Evolutionary conservation across 306 rosid genomes (phyloP), one percentile per base, ranked within the genome.

Genomic region (Bauhinia variegata): DNA sequence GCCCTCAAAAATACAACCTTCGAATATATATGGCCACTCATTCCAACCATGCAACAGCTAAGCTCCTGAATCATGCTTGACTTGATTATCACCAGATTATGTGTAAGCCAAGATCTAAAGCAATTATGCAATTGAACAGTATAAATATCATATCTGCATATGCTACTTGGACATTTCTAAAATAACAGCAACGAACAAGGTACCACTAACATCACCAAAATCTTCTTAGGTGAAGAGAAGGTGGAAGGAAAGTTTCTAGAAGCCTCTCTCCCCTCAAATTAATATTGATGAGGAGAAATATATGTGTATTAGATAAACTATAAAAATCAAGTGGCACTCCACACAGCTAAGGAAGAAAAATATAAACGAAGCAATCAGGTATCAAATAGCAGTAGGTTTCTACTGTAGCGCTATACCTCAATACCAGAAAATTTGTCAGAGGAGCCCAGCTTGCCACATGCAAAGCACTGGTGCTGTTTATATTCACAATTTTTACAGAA

Each of bases 401-500:
- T 44, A 62, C 36, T 18, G 44, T n/a, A 9, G 49, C 71, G 62
- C 47, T 73, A 61, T 90, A 93, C 97, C 97, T 93, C 95, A 63
- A 96, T 87, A 61, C 82, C 86, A 0, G 79, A 80, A 75, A 78
- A 81, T 71, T 83, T 85, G 65, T 85, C 88, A 19, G 97, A 93
- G 42, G 84, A 83, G 56, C 99, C 99, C 65, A 90, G 77, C 68
- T 72, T 70, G 78, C 99, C 95, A 60, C 99, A 93, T 62, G 61
- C 88, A 75, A 80, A 90, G 85, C 99, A 93, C 79, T 93, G 97
- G 68, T 93, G 99, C 77, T 75, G 85, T 48, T 83, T 82, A 75
- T 61, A 46, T 60, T 83, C 77, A 32, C 99, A 93, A 81, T 90
- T 93, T 82, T 85, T 79, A 58, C 99, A 93, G 58, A 80, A 65